Evolutionary conservation across 2,329 filamentous ascomycete species (phyloP).

Genomic region (Davidsoniella neocaledoniae): DNA sequence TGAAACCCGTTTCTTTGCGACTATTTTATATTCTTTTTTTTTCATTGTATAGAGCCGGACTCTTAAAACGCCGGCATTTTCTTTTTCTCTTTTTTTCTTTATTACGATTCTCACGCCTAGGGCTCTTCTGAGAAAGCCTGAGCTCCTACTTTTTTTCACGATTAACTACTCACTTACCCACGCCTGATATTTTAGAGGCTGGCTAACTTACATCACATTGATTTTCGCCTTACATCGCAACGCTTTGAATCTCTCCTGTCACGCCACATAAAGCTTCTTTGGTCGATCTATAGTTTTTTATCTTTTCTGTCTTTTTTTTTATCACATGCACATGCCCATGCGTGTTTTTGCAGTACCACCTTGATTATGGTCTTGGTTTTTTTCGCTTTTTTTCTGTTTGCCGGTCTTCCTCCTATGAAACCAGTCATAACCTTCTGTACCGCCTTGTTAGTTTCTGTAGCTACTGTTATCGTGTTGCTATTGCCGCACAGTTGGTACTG

Average conservation of each 20-base stretch:
- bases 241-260: neutral
- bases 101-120: neutral
- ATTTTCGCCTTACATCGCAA: neutral
- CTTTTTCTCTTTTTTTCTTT: neutral
- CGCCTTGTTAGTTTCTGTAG: neutral
- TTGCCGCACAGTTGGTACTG: no score
- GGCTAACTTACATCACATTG: neutral
- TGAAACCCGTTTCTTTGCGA: neutral
- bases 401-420: neutral
- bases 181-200: neutral
- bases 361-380: neutral
- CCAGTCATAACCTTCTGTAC: no score
- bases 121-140: neutral
- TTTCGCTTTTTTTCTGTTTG: neutral
- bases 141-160: neutral
- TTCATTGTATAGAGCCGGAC: neutral
- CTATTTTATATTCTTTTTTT: neutral
- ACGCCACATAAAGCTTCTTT: neutral
- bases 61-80: slow-evolving; percentile 1
- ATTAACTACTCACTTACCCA: neutral
- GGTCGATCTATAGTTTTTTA: neutral
- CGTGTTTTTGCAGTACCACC: neutral
- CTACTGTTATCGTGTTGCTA: neutral
- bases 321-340: slow-evolving; percentile 10
- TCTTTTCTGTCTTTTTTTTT: neutral